Evolutionary conservation across 495 filamentous ascomycete species (phyloP), one percentile per base, ranked within the genome.

Genomic region (Polyplosphaeria fusca): DNA sequence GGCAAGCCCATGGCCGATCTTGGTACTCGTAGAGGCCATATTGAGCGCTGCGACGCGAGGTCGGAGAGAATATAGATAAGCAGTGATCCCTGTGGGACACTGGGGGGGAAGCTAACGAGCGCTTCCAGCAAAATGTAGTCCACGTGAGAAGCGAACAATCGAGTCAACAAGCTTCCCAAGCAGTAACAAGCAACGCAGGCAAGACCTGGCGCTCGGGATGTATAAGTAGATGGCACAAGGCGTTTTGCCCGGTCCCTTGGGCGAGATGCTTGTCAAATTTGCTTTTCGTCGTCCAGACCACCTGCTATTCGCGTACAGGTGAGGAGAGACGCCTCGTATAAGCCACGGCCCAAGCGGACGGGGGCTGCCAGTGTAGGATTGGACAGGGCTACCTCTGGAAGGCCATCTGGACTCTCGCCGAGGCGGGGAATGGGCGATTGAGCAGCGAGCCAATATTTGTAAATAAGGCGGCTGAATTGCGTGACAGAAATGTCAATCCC

Each of bases 1-100:
- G 52, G 93, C 93, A 70, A 93, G 69, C 47, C 73, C 72, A 64
- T 85, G 86, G 67, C 89, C 85, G 53, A 87, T 48, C 70, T 86
- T 85, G 55, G 79, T 73, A 5, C 64, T 55, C 20, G 71, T 73
- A 44, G 67, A 59, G 44, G 72, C 52, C 76, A 78, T 79, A 32
- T 2, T 24, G 18, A 44, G 14, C 16, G 25, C 9, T 35, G 7
- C 16, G 3, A 25, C 5, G 22, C 18, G 24, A 13, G 14, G 19
- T 35, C 20, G 37, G 28, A 49, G 54, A 12, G 37, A 27, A 14
- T 2, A 28, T 22, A 12, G 39, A 19, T 53, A 30, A 24, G 41
- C 19, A 47, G 50, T n/a, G 26, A 56, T 38, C 43, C 49, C 24
- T 14, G 32, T 14, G 18, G 50, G 38, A 43, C n/a, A 11, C 14